Evolutionary conservation across 2,329 filamentous ascomycete species (phyloP).

Genomic region (Pestalotiopsis sp.): DNA sequence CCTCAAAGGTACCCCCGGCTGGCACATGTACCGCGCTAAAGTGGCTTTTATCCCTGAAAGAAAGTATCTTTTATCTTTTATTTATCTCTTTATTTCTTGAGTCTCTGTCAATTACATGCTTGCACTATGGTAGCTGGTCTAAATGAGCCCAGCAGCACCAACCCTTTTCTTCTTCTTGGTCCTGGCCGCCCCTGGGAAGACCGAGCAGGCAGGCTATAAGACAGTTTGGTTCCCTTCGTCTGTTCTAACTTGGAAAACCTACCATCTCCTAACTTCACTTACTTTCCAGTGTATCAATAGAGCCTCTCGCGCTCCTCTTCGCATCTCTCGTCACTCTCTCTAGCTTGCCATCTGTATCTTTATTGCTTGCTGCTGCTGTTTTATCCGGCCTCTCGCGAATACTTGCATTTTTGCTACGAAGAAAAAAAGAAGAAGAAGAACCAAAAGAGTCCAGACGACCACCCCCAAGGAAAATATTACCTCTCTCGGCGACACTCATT

Average conservation of each 20-base stretch:
- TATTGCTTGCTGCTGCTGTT: constrained; percentile 1
- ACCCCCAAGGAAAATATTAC: not conserved
- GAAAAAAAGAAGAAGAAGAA: not conserved
- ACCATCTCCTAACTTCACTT: constrained; percentile 11
- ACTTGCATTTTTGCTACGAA: constrained; percentile 7
- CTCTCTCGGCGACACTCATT: constrained; percentile 9
- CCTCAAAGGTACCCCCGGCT: constrained; percentile 5
- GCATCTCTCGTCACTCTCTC: constrained; percentile 4
- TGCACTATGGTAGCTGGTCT: constrained; percentile 14
- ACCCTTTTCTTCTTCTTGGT: constrained; percentile 10
- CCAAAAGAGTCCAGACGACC: not conserved
- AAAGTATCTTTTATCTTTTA: constrained; percentile 6
- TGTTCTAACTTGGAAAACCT: constrained; percentile 10
- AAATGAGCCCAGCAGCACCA: constrained; percentile 12
- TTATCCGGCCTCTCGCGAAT: not conserved
- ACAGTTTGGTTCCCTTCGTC: constrained; percentile 15
- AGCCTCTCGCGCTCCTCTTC: not conserved
- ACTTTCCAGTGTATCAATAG: constrained; percentile 14
- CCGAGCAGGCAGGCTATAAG: constrained; percentile 15
- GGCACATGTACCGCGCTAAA: constrained; percentile 1
- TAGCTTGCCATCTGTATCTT: constrained; percentile 2
- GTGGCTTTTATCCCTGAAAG: constrained; percentile 7
- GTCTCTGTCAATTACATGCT: constrained; percentile 14
- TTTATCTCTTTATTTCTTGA: not conserved
- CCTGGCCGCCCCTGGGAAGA: constrained; percentile 3